Base-by-base conservation (phyloP, 2,329 filamentous ascomycete genomes). In the Ploettnerulaceae sp. region DNA sequence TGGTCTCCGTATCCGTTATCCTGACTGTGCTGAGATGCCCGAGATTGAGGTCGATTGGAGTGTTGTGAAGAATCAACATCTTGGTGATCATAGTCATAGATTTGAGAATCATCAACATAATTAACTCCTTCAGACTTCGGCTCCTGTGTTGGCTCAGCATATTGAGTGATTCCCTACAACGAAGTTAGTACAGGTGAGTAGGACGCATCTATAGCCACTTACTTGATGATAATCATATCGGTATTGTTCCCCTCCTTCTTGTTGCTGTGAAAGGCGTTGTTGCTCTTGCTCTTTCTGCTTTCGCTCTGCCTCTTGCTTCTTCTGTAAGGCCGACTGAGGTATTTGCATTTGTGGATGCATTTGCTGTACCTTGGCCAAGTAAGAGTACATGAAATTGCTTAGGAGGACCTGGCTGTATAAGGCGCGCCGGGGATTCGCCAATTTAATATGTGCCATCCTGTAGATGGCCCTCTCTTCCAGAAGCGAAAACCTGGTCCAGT, bases 361-460 rank as follows among this genome's bases (percentile, higher is more conserved):
- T 61, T 94, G 89, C 69, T 98, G 93, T 35, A 98, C 93, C 67
- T 97, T 98, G 52, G 93, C 93, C 55, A 98, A 77, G 66, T 98
- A 98, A 47, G 89, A 93, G 70, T 98, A 98, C 93, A 98, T 98
- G 68, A 98, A 98, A 66, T 98, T 98, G 69, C 90, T 96, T 57
- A 98, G 77, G 49, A 98, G 74, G 17, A 98, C 93, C 67, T 98
- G 93, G 50, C 91, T 96, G 63, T 95, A 85, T 41, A 98, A 71
- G 31, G 91, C 86, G 46, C 93, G 84, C 34, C 91, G 83, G 28
- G 93, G 93, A 63, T 98, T 97, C n/a, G 93, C 93, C 51, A 98
- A 79, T 68, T 98, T 98, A 69, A 97, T 94, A 65, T 98, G 93
- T 14, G 93, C 93, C 88, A 98, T 95, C 51, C 93, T 82, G 68